These are phyloP conservation scores for Penstemon newberryi DNA, from an alignment of 257 asterid genomes.

Conservation along the genomic window DNA sequence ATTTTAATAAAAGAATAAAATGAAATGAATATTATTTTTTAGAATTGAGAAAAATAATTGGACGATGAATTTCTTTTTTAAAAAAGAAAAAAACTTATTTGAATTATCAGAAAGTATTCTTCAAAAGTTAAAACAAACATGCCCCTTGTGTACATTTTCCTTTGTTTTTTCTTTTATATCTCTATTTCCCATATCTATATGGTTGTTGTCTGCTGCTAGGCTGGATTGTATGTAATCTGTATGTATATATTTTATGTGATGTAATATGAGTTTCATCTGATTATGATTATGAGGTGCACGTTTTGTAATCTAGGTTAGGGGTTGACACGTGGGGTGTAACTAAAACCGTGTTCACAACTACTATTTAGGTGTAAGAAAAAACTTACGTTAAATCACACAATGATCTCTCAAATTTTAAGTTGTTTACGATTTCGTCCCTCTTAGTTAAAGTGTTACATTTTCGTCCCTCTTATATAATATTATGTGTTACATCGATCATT, in stretches of 20 bases:
- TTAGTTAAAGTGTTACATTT: too few species aligned
- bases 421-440: too few species aligned
- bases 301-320: conserved; percentile 13
- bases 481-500: too few species aligned
- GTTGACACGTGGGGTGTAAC: conserved; percentile 23
- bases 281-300: conserved; percentile 27
- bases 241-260: neutral
- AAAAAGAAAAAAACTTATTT: too few species aligned
- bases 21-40: too few species aligned
- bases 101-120: conserved; percentile 1
- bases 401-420: too few species aligned
- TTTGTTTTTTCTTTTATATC: neutral
- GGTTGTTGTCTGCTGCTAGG: conserved; percentile 30
- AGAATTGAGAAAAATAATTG: too few species aligned
- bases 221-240: conserved; percentile 13
- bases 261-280: neutral
- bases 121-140: conserved; percentile 12
- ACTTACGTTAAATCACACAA: too few species aligned
- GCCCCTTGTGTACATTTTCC: neutral
- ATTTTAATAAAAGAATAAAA: too few species aligned
- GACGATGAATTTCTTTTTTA: too few species aligned
- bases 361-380: too few species aligned
- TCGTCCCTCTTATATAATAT: too few species aligned
- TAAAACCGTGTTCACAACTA: neutral
- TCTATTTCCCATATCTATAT: neutral